Conservation (phyloP, 768 basidiomycete genomes). For the Trametes gibbosa region DNA sequence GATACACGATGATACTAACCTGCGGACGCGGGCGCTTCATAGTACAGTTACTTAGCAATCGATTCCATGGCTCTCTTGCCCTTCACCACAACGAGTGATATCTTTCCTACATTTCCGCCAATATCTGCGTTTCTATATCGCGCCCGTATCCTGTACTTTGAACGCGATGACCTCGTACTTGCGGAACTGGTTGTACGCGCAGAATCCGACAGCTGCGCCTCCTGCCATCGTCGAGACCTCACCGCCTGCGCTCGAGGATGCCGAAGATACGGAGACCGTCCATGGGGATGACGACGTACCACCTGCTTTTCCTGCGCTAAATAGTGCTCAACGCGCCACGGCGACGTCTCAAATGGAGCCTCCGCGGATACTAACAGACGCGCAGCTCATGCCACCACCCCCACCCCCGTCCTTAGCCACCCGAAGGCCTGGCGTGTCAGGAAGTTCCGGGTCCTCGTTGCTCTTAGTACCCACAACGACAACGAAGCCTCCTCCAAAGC, state of each 20-base stretch:
- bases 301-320: conserved; percentile 70
- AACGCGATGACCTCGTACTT: conserved; percentile 55
- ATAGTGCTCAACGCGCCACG: conserved; percentile 66
- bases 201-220: conserved; percentile 27
- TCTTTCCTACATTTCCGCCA: background rate
- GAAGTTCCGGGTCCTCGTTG: conserved; percentile 22
- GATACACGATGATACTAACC: no score
- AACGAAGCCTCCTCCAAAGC: conserved; percentile 49
- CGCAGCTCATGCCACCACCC: conserved; percentile 48
- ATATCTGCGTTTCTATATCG: background rate
- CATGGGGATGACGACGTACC: conserved; percentile 44
- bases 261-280: conserved; percentile 40
- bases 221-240: conserved; percentile 39
- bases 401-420: conserved; percentile 41
- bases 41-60: background rate
- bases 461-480: conserved; percentile 65
- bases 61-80: background rate
- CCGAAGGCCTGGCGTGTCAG: conserved; percentile 31
- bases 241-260: conserved; percentile 32
- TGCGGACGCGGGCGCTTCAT: background rate
- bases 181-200: conserved; percentile 48
- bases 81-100: background rate
- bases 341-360: conserved; percentile 23
- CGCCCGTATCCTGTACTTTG: no score
- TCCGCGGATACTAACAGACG: conserved; percentile 49